Percentiles rank a stretch among this genome's conserved stretches.
phyloP scores from a whole-genome alignment of 202 grass and related monocot genomes.

The Elaeis oleifera region DNA sequence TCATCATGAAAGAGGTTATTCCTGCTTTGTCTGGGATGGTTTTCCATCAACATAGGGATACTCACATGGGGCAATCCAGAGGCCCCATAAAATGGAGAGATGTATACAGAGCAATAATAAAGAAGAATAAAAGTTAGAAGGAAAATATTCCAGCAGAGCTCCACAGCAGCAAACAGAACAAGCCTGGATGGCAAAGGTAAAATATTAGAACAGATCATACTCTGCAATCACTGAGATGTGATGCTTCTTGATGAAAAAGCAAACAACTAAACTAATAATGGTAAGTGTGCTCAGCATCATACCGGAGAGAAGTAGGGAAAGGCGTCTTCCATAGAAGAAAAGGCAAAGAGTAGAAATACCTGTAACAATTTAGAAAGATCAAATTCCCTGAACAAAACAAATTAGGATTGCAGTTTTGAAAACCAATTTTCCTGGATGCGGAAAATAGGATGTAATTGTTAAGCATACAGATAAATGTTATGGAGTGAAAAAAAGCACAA shows the following conservation, averaged over 20 bases:
- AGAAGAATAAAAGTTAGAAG: constrained; percentile 77
- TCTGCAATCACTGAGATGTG: not conserved
- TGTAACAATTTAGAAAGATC: constrained; percentile 28
- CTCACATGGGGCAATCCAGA: constrained; percentile 58
- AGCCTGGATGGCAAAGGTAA: constrained; percentile 35
- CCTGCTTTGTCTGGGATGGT: constrained; percentile 20
- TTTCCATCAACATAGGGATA: constrained; percentile 35
- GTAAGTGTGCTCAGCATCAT: not conserved
- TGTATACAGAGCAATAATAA: constrained; percentile 55
- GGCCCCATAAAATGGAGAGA: constrained; percentile 52
- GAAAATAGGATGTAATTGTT: not conserved
- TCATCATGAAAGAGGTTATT: constrained; percentile 1
- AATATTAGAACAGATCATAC: not conserved
- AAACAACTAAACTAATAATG: not conserved
- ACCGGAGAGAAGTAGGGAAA: constrained; percentile 65
- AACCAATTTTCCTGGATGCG: not conserved
- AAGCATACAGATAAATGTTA: no score
- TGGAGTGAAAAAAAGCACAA: no score
- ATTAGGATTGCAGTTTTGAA: not conserved
- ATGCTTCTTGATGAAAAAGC: not conserved
- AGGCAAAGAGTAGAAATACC: constrained; percentile 93
- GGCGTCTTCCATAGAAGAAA: constrained; percentile 81
- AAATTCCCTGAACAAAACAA: constrained; percentile 3
- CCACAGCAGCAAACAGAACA: constrained; percentile 58
- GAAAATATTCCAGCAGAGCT: constrained; percentile 90